phyloP scores from a whole-genome alignment of 148 eudicot species.

The Mesembryanthemum crystallinum region DNA sequence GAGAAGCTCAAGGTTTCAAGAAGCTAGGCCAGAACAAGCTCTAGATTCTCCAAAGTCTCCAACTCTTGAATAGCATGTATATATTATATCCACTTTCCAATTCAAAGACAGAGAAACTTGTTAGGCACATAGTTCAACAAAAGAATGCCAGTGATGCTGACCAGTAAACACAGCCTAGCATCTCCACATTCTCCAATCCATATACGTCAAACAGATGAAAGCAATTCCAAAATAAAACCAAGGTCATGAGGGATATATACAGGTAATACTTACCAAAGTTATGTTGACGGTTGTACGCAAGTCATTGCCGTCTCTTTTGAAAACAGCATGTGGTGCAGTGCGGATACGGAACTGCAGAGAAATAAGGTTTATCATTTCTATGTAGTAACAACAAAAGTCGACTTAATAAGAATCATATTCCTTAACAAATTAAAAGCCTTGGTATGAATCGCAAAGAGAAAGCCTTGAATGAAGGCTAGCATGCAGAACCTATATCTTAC shows the following conservation, averaged over 20 bases:
- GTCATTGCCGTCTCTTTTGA: slow-evolving; percentile 84
- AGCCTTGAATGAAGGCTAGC: not conserved
- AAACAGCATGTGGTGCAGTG: slow-evolving; percentile 87
- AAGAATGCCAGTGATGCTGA: not conserved
- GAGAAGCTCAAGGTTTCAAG: too few species aligned
- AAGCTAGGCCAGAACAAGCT: too few species aligned
- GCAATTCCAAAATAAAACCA: not conserved
- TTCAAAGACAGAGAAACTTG: not conserved
- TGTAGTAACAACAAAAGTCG: not conserved
- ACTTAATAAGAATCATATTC: too few species aligned
- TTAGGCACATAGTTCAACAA: not conserved
- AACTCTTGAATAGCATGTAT: not conserved
- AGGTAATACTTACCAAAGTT: slow-evolving; percentile 60
- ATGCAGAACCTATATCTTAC: not conserved
- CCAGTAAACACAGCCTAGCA: not conserved
- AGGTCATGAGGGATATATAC: not conserved
- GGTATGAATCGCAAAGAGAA: not conserved
- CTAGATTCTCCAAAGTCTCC: not conserved
- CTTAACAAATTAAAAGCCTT: not conserved
- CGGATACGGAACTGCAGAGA: slow-evolving; percentile 73
- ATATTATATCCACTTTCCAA: not conserved
- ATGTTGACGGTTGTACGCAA: slow-evolving; percentile 72
- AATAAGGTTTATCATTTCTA: slow-evolving; percentile 1
- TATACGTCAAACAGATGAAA: not conserved
- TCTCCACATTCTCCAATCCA: not conserved